Evolutionary conservation across 805 yeast species (phyloP), one percentile per base, ranked within the genome.

Genomic region (Wilhelminamyces savonicus): DNA sequence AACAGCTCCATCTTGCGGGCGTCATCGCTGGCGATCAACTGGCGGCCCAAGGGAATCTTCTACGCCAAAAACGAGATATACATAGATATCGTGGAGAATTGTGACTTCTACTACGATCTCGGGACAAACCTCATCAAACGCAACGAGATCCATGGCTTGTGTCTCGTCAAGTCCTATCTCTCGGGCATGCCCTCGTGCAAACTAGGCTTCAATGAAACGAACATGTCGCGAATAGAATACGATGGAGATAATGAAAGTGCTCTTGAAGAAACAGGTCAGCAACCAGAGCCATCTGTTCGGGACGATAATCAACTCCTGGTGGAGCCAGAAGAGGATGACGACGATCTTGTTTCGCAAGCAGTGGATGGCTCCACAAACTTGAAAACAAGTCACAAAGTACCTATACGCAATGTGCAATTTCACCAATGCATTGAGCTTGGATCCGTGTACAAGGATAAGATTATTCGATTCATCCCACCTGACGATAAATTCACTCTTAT

Each of bases 391-490:
- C 10, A 29, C 30, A 37, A 40, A 19, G 46, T 62, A 6, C 66
- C 69, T 9, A 52, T 64, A 18, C 37, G 56, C 4, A 59, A 62
- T 31, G 56, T 60, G 18, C 69, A 60, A 65, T 43, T 59, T 61
- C 54, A 65, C 44, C 61, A 86, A 57, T 86, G 95, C 58, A 94
- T 86, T n/a, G 67, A 82, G 29, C 57, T 85, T 22, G 73, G 79
- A 3, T 67, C 78, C 29, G 70, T 82, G 39, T 94, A 88, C 52
- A 52, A 59, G 12, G 68, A 70, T 5, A 79, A 86, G 42, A 70
- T 76, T 33, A 75, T 88, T 19, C 74, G 78, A 17, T 88, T 87
- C 51, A 74, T 82, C 12, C 96, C 97, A 11, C 96, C 96, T 0
- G 96, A 86, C 28, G 69, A 63, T 34, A 51, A 59, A 32, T 66